Evolutionary conservation across 1,139 yeast genomes (phyloP).

Genomic region (Torulaspora pretoriensis): DNA sequence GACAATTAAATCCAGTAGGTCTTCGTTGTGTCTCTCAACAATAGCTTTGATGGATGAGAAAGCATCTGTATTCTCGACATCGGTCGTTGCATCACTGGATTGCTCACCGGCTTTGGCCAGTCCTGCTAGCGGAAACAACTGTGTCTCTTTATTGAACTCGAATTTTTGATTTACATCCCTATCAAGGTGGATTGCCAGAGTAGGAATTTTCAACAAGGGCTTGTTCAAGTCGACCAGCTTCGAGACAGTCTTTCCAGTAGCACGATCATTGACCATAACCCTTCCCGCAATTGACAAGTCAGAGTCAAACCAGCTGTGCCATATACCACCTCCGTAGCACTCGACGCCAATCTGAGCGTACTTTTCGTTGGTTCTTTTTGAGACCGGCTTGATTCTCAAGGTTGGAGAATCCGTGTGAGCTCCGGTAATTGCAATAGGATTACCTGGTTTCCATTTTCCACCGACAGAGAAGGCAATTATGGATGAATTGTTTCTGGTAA

Average conservation of each 20-base stretch:
- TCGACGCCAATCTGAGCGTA: constrained; percentile 91
- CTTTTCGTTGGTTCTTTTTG: constrained; percentile 67
- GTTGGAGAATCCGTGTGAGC: constrained; percentile 97
- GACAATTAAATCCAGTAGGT: constrained; percentile 66
- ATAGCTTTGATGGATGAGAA: constrained; percentile 64
- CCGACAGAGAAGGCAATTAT: constrained; percentile 85
- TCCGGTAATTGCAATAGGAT: constrained; percentile 83
- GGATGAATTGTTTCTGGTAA: constrained; percentile 84
- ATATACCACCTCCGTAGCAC: constrained; percentile 91
- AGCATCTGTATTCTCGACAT: constrained; percentile 38
- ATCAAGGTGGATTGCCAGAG: constrained; percentile 88
- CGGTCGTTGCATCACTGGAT: constrained; percentile 41
- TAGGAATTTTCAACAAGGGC: constrained; percentile 87
- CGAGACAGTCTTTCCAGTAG: constrained; percentile 52
- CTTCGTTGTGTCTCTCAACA: constrained; percentile 70
- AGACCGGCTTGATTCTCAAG: constrained; percentile 83
- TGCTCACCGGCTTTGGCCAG: constrained; percentile 34
- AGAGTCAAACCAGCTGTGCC: constrained; percentile 86
- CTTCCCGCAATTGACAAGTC: constrained; percentile 91
- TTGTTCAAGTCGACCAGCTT: constrained; percentile 72
- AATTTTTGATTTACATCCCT: constrained; percentile 73
- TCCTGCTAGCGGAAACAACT: constrained; percentile 84
- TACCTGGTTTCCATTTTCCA: constrained; percentile 66
- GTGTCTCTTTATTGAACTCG: constrained; percentile 86
- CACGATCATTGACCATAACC: constrained; percentile 58